These are phyloP conservation scores for Prinsepia uniflora DNA, from an alignment of 306 rosid genomes.

Conservation along the genomic window DNA sequence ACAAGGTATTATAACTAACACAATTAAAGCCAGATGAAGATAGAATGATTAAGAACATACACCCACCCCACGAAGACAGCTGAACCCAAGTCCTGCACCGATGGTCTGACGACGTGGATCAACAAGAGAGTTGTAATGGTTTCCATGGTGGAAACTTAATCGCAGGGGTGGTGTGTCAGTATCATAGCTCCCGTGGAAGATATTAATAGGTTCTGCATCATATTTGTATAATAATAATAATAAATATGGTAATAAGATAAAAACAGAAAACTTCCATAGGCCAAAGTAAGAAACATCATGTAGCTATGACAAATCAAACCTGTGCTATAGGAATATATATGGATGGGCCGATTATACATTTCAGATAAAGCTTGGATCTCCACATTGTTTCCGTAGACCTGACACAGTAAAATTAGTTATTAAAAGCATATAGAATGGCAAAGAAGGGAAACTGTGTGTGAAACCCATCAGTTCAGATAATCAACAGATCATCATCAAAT, in stretches of 20 bases:
- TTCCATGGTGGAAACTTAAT: constrained; percentile 86
- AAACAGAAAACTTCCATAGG: neutral
- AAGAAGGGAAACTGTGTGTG: constrained; percentile 1
- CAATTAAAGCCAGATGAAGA: neutral
- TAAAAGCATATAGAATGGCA: constrained; percentile 9
- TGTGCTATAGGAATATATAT: constrained; percentile 73
- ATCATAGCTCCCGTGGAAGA: constrained; percentile 75
- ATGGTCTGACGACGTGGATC: constrained; percentile 76
- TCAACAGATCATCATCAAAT: neutral
- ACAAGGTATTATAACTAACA: neutral
- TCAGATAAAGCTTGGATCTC: constrained; percentile 94
- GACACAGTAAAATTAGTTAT: constrained; percentile 22
- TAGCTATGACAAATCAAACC: constrained; percentile 37
- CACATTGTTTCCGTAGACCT: constrained; percentile 94
- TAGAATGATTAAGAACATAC: constrained; percentile 7
- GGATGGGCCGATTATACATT: constrained; percentile 96
- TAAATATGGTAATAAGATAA: constrained; percentile 18
- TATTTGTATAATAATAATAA: neutral
- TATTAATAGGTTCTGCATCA: constrained; percentile 87
- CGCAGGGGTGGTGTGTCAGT: constrained; percentile 91
- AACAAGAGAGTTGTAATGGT: constrained; percentile 95
- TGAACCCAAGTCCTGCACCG: constrained; percentile 95
- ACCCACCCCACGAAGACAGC: constrained; percentile 77
- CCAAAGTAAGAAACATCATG: neutral
- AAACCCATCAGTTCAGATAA: neutral